Percentiles rank a stretch among this genome's conserved stretches.
These are phyloP conservation scores for Tricholoma flavovirens DNA, from an alignment of 768 basidiomycete genomes.

Conservation along the genomic window DNA sequence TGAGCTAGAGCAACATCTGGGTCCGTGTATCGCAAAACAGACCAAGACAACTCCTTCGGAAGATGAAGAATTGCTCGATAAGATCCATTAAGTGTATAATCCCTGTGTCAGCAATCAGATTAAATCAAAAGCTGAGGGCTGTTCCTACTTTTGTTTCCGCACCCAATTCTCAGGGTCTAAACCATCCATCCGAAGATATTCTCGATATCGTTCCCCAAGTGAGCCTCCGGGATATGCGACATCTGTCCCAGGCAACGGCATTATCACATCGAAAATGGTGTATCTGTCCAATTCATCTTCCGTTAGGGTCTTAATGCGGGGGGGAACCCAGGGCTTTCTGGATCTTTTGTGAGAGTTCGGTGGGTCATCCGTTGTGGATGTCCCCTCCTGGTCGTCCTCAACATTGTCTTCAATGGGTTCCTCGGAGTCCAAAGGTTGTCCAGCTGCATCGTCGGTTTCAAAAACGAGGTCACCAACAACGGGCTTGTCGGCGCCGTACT, in stretches of 20 bases:
- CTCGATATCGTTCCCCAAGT: conserved; percentile 81
- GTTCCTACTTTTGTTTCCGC: conserved; percentile 78
- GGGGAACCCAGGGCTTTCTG: conserved; percentile 56
- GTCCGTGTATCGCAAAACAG: conserved; percentile 82
- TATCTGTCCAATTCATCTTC: conserved; percentile 75
- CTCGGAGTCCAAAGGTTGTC: conserved; percentile 19
- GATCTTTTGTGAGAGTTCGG: conserved; percentile 28
- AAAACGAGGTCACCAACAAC: conserved; percentile 90
- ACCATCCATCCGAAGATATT: conserved; percentile 80
- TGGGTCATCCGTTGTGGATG: conserved; percentile 17
- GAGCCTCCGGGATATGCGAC: conserved; percentile 86
- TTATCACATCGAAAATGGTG: conserved; percentile 90
- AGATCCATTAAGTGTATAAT: conserved; percentile 88
- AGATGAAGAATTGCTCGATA: conserved; percentile 89
- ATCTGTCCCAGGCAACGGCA: conserved; percentile 95
- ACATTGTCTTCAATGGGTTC: conserved; percentile 28
- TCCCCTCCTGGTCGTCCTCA: conserved; percentile 24
- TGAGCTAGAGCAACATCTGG: conserved; percentile 90
- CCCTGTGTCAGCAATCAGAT: conserved; percentile 41
- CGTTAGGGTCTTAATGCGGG: conserved; percentile 71
- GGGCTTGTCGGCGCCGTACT: conserved; percentile 66
- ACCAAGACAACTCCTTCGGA: conserved; percentile 80
- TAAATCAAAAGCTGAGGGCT: neutral
- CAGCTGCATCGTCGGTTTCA: conserved; percentile 37
- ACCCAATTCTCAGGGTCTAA: conserved; percentile 86